Evolutionary conservation across 1,284 basidiomycete genomes (phyloP), one percentile per base, ranked within the genome.

Genomic region (Thecaphora thlaspeos): DNA sequence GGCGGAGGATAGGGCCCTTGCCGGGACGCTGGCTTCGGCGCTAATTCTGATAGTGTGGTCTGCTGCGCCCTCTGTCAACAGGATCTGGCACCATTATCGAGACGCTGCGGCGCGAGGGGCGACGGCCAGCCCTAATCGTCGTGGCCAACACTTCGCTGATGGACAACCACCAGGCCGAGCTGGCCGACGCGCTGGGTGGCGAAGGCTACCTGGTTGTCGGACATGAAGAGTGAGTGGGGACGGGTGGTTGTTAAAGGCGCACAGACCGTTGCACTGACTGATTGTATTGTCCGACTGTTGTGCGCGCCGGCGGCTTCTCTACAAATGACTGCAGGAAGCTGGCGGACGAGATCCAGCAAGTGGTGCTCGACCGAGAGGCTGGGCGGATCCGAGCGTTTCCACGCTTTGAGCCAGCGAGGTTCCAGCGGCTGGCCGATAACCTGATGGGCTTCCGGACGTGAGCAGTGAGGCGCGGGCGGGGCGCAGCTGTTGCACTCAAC

Each of bases 41-140:
- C 22, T 2, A n/a, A 38, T 22, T 43, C 19, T 41, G 24, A 17
- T n/a, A n/a, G n/a, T n/a, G n/a, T n/a, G n/a, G n/a, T n/a, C n/a
- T n/a, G n/a, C n/a, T n/a, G n/a, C n/a, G n/a, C n/a, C n/a, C n/a
- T n/a, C 26, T 11, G 26, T 11, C 26, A 19, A 17, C 73, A 95
- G 93, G 93, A 46, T 89, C 94, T 12, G 94, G 93, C 9, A 95
- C 93, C 1, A 93, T 97, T 68, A 82, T 97, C 36, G 90, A 93
- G 43, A 90, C 88, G 12, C 81, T 97, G 40, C 83, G 92, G 23
- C 58, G 81, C 84, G 46, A 42, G 15, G 28, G 49, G 9, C 44
- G 18, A 4, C 44, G 47, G 28, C 89, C 88, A 69, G 84, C 85
- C 8, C 81, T 97, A 61, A 86, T 98, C 60, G 88, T 90, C 14